A percentile compares a stretch with the other conserved stretches of the same genome.
These are phyloP conservation scores for Phanerodontia chrysosporium DNA, from an alignment of 768 basidiomycete species.

Conservation along the genomic window DNA sequence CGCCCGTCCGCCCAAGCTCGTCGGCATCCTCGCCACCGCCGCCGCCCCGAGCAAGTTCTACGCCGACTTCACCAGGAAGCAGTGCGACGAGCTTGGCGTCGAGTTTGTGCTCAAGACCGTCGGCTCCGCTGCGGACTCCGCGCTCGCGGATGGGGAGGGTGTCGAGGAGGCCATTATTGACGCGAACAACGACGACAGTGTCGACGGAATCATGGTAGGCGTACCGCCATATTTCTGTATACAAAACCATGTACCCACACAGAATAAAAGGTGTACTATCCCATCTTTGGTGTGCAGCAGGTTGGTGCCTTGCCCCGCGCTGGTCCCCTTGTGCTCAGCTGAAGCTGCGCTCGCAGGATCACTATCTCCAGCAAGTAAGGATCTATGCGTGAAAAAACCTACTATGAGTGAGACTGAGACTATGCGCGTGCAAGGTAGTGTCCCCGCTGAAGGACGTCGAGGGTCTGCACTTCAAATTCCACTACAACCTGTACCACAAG, in stretches of 20 bases:
- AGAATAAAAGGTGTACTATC: slow-evolving; percentile 78
- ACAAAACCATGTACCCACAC: slow-evolving; percentile 1
- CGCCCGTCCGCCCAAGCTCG: slow-evolving; percentile 60
- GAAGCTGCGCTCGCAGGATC: slow-evolving; percentile 53
- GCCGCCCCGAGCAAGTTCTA: slow-evolving; percentile 78
- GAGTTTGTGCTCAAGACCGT: slow-evolving; percentile 76
- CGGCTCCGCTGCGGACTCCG: slow-evolving; percentile 54
- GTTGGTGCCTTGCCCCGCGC: slow-evolving; percentile 37
- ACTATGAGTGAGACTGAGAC: background rate
- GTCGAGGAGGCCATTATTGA: slow-evolving; percentile 96
- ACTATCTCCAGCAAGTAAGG: slow-evolving; percentile 89
- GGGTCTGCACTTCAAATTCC: slow-evolving; percentile 93
- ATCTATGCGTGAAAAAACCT: background rate
- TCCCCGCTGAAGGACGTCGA: slow-evolving; percentile 97
- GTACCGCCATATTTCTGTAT: slow-evolving; percentile 3
- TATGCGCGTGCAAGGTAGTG: slow-evolving; percentile 59
- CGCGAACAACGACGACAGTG: slow-evolving; percentile 80
- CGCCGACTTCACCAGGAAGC: slow-evolving; percentile 87
- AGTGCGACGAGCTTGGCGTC: slow-evolving; percentile 86
- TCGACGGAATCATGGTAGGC: slow-evolving; percentile 93
- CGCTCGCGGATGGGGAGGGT: slow-evolving; percentile 73
- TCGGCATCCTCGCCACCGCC: slow-evolving; percentile 88
- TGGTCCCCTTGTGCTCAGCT: slow-evolving; percentile 8
- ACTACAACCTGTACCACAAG: slow-evolving; percentile 95
- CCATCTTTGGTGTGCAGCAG: slow-evolving; percentile 88